phyloP scores from a whole-genome alignment of 1,284 basidiomycete genomes.

The Sporisorium iseilematis-ciliati region DNA sequence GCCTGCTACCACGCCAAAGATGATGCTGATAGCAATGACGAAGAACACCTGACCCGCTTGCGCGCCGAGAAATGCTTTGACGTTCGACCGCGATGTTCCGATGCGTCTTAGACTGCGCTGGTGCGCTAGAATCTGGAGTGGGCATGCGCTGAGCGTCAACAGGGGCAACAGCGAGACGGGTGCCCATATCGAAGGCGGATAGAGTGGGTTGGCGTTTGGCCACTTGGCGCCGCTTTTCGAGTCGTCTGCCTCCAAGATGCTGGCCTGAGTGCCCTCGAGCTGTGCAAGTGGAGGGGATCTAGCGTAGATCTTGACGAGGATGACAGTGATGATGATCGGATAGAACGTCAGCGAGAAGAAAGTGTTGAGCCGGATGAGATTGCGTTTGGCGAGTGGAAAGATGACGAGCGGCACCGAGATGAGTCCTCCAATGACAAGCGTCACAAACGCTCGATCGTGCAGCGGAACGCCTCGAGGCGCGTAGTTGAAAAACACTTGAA shows the following conservation, averaged over 20 bases:
- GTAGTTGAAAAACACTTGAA: conserved; percentile 67
- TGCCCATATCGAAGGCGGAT: conserved; percentile 63
- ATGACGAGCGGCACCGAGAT: conserved; percentile 63
- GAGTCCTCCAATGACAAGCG: conserved; percentile 59
- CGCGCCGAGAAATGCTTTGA: conserved; percentile 61
- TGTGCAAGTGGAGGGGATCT: conserved; percentile 12
- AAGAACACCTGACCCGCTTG: conserved; percentile 61
- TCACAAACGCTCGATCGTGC: conserved; percentile 65
- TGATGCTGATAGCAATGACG: conserved; percentile 50
- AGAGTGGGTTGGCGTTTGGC: conserved; percentile 48
- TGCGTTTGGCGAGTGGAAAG: conserved; percentile 66
- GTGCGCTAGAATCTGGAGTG: conserved; percentile 66
- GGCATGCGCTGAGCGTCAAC: conserved; percentile 63
- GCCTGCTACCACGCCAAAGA: conserved; percentile 60
- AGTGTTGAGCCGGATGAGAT: conserved; percentile 64
- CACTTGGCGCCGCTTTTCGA: background rate
- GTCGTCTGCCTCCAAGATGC: too few relatives aligned
- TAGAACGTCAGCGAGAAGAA: conserved; percentile 57
- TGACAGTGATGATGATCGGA: conserved; percentile 53
- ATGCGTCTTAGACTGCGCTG: conserved; percentile 62
- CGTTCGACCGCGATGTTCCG: conserved; percentile 61
- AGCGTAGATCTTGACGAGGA: conserved; percentile 54
- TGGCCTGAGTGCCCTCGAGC: background rate
- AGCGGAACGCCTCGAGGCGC: conserved; percentile 55
- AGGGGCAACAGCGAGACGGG: conserved; percentile 66